Evolutionary conservation across 2,329 filamentous ascomycete species (phyloP).

Genomic region (Akanthomyces lecanii): DNA sequence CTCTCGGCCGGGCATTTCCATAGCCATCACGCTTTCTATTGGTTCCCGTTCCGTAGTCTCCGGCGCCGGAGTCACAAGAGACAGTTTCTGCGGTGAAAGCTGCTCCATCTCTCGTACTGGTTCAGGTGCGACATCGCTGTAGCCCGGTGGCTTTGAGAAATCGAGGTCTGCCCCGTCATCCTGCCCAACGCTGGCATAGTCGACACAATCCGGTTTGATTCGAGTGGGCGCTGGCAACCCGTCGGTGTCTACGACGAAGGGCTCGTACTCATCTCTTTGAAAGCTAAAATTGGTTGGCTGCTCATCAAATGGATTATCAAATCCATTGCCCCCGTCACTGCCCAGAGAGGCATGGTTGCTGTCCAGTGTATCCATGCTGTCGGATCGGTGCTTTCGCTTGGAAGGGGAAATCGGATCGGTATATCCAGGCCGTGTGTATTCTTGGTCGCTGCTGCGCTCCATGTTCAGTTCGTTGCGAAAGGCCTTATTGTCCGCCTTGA

Average conservation of each 20-base stretch:
- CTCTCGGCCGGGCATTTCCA: constrained; percentile 2
- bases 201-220: neutral
- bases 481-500: constrained; percentile 47
- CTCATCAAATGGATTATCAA: constrained; percentile 24
- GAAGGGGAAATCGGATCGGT: constrained; percentile 42
- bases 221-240: neutral
- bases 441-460: constrained; percentile 29
- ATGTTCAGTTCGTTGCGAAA: constrained; percentile 48
- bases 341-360: constrained; percentile 43
- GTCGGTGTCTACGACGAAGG: neutral
- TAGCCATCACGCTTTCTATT: neutral
- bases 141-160: neutral
- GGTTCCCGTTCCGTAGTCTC: neutral
- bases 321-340: constrained; percentile 34
- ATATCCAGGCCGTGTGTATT: constrained; percentile 22
- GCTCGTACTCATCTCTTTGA: constrained; percentile 1
- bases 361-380: constrained; percentile 44
- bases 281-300: constrained; percentile 6
- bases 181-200: neutral
- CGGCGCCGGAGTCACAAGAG: neutral
- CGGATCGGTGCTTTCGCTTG: constrained; percentile 43
- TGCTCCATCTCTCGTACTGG: constrained; percentile 11
- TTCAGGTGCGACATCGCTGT: neutral
- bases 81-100: neutral
- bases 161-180: neutral